Base-by-base conservation (phyloP, 1,139 yeast species). In the Taphrina sp. region DNA sequence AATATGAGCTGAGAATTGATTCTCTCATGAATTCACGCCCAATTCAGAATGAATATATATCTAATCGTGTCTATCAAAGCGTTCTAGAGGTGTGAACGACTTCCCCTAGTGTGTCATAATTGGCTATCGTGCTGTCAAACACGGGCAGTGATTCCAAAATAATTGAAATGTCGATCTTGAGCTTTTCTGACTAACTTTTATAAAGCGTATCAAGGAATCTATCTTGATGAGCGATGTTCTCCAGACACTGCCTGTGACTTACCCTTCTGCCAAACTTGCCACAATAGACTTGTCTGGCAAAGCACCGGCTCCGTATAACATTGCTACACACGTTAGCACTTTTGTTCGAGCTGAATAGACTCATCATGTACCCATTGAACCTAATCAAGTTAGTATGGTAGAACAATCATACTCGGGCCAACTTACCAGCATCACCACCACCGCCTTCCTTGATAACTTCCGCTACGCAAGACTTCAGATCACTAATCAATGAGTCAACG, bases 401-500 rank as follows among this genome's bases (percentile, higher is more conserved):
- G n/a, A n/a, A n/a, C n/a, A n/a, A n/a, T n/a, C n/a, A n/a, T n/a
- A n/a, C n/a, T n/a, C n/a, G n/a, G n/a, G 12, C 12, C 10, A 26
- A 26, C 31, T 26, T 39, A 12, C 54, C 54, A 7, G 54, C 54
- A 39, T 49, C 54, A 31, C 54, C 54, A n/a, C 54, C 54, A 22
- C 44, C 45, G 20, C 37, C 52, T 33, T 35, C 59, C 36, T 26
- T 38, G 3, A 38, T 70, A 42, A 80, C 66, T 42, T 75, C 78
- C 19, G 66, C 64, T 1, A 85, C 80, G 14, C 77, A 69, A 0
- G 64, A 69, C 47, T 76, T 74, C 56, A 92, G 72, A 59, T 80
- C 87, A 0, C 64, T 63, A 28, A 85, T 71, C 62, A 92, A 75
- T 33, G 80, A 82, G 58, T 80, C 84, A 31, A 83, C 77, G 0